Base-by-base conservation (phyloP, 176 grass and related monocot species). In the Thalia dealbata region DNA sequence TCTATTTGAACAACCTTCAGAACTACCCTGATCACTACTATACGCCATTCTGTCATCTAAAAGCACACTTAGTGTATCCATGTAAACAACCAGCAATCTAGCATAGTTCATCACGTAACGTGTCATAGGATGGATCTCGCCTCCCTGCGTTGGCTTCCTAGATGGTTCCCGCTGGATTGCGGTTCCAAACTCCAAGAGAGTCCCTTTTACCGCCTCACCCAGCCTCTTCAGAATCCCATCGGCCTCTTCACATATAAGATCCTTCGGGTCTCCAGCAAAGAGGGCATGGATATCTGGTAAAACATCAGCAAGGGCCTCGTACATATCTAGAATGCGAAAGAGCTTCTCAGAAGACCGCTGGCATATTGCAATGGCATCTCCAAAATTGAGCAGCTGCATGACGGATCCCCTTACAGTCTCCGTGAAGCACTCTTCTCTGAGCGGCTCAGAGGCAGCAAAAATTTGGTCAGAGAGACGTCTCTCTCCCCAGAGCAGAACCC, bases 71-170 rank as follows among this genome's bases (percentile, higher is more conserved):
- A 96, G 71, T 10, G 84, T 87, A 55, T 96, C 82, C 74, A 78
- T 84, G 79, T 96, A 97, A 74, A 90, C 87, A 0, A 90, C 95
- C 48, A 97, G 38, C 73, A 92, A 73, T 77, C 81, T 83, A 24
- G 88, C 81, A 82, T 92, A 97, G 73, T 97, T 97, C 95, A 97
- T 91, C 50, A 97, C 95, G 78, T 97, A 97, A 35, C 87, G 90
- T 3, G 95, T 92, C 75, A 97, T 75, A 35, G 95, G 95, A 78
- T 97, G 95, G 79, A 92, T 92, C 81, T 92, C 90, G 71, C 87
- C 90, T 10, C 80, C 89, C 82, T 84, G 82, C 77, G 89, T 96
- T 6, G 87, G 83, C 21, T 79, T 88, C 10, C 90, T 52, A 18
- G 95, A 92, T 14, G 87, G 78, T 78, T 97, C 95, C 82, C 78